These are phyloP conservation scores for Brettanomyces custersianus DNA, from an alignment of 805 yeast species.

Conservation along the genomic window DNA sequence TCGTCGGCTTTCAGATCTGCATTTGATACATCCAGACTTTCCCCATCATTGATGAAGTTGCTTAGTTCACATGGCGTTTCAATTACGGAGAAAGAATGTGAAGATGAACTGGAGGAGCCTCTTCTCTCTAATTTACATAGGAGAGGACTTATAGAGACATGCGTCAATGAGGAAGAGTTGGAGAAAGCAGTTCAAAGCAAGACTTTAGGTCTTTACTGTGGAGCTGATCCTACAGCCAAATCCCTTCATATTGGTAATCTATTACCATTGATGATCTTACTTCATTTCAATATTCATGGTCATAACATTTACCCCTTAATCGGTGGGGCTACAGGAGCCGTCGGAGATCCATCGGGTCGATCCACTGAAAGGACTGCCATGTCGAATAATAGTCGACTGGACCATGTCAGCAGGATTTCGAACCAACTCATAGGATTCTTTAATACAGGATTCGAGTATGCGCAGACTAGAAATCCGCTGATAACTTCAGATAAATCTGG, in stretches of 20 bases:
- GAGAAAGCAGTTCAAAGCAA: slow-evolving; percentile 15
- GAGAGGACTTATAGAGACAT: slow-evolving; percentile 38
- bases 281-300: slow-evolving; percentile 81
- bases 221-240: slow-evolving; percentile 92
- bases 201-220: slow-evolving; percentile 67
- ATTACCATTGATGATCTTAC: slow-evolving; percentile 73
- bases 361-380: slow-evolving; percentile 61
- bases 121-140: slow-evolving; percentile 31
- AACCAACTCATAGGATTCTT: slow-evolving; percentile 57
- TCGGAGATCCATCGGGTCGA: slow-evolving; percentile 96
- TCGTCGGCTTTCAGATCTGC: neutral
- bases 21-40: slow-evolving; percentile 4
- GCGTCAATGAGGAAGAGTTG: slow-evolving; percentile 27
- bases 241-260: slow-evolving; percentile 89
- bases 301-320: slow-evolving; percentile 77
- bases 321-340: slow-evolving; percentile 93
- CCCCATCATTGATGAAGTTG: slow-evolving; percentile 12
- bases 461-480: slow-evolving; percentile 35
- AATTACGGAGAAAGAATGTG: slow-evolving; percentile 15
- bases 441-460: slow-evolving; percentile 51
- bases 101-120: slow-evolving; percentile 27
- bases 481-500: slow-evolving; percentile 10
- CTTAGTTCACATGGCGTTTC: slow-evolving; percentile 14
- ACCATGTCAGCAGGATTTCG: slow-evolving; percentile 52
- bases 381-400: slow-evolving; percentile 38